phyloP scores from a whole-genome alignment of 805 yeast species.

The Saturnispora silvae region DNA sequence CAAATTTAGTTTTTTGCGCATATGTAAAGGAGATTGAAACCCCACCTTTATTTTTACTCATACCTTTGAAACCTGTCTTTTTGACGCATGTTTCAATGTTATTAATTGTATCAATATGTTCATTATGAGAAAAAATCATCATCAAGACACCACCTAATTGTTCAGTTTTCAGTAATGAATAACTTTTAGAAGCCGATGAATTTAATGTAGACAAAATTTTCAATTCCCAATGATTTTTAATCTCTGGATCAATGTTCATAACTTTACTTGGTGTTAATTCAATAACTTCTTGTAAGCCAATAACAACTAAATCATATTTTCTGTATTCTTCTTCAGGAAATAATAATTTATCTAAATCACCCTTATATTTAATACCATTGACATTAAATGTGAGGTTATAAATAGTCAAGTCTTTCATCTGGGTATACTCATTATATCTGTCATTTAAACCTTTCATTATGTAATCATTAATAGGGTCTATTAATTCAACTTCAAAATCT shows the following conservation, averaged over 20 bases:
- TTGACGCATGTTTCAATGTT: slow-evolving; percentile 63
- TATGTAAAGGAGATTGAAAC: slow-evolving; percentile 46
- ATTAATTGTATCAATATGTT: slow-evolving; percentile 40
- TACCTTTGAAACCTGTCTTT: slow-evolving; percentile 91
- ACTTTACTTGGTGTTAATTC: slow-evolving; percentile 78
- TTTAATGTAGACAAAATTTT: slow-evolving; percentile 41
- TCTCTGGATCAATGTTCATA: slow-evolving; percentile 61
- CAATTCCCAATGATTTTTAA: slow-evolving; percentile 55
- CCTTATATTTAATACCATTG: slow-evolving; percentile 37
- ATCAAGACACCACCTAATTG: slow-evolving; percentile 80
- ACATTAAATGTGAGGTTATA: slow-evolving; percentile 46
- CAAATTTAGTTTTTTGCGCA: slow-evolving; percentile 49
- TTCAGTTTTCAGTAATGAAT: slow-evolving; percentile 51
- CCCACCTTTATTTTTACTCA: slow-evolving; percentile 56
- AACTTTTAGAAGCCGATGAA: slow-evolving; percentile 25
- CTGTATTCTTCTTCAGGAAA: slow-evolving; percentile 32
- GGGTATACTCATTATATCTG: slow-evolving; percentile 31
- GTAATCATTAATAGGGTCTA: slow-evolving; percentile 47
- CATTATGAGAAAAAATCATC: slow-evolving; percentile 53
- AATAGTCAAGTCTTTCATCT: slow-evolving; percentile 30
- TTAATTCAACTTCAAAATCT: slow-evolving; percentile 33
- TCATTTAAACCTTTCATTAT: slow-evolving; percentile 33
- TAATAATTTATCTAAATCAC: slow-evolving; percentile 33
- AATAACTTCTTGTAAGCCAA: slow-evolving; percentile 85
- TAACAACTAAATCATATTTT: slow-evolving; percentile 58